A percentile compares a stretch with the other conserved stretches of the same genome.
Evolutionary conservation across 495 filamentous ascomycete genomes (phyloP).

Genomic region (Coniosporium apollinis): DNA sequence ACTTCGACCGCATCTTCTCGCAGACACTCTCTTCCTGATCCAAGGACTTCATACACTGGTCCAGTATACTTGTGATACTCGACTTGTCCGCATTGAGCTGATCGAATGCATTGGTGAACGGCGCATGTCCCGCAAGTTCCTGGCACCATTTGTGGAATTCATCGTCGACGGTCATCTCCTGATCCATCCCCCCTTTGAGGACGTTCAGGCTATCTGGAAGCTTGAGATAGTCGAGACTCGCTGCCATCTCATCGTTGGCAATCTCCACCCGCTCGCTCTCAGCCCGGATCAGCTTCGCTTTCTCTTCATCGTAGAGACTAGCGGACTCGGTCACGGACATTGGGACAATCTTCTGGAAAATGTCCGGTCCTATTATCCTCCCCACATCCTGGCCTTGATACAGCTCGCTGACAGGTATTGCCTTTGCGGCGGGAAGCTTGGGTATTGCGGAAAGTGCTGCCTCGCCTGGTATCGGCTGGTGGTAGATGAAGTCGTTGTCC

Average conservation of each 20-base stretch:
- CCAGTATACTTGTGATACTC: slow-evolving; percentile 49
- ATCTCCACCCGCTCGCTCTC: slow-evolving; percentile 84
- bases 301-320: slow-evolving; percentile 95
- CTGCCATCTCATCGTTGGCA: slow-evolving; percentile 87
- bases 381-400: slow-evolving; percentile 96
- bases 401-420: slow-evolving; percentile 89
- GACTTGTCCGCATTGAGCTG: slow-evolving; percentile 60
- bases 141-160: slow-evolving; percentile 89
- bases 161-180: slow-evolving; percentile 67
- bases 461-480: slow-evolving; percentile 77
- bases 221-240: slow-evolving; percentile 85
- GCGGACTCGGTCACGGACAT: slow-evolving; percentile 94
- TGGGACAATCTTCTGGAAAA: slow-evolving; percentile 92
- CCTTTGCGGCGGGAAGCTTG: slow-evolving; percentile 92
- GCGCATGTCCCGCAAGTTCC: slow-evolving; percentile 69
- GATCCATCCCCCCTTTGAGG: slow-evolving; percentile 81
- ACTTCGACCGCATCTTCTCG: slow-evolving; percentile 98
- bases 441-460: slow-evolving; percentile 62
- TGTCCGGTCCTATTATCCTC: slow-evolving; percentile 87
- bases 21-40: slow-evolving; percentile 96
- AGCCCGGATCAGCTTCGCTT: slow-evolving; percentile 85
- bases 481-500: slow-evolving; percentile 98
- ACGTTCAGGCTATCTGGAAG: slow-evolving; percentile 79
- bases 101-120: slow-evolving; percentile 60
- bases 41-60: slow-evolving; percentile 66